phyloP scores from a whole-genome alignment of 2,329 filamentous ascomycete genomes.

The Dactylellina sp. region DNA sequence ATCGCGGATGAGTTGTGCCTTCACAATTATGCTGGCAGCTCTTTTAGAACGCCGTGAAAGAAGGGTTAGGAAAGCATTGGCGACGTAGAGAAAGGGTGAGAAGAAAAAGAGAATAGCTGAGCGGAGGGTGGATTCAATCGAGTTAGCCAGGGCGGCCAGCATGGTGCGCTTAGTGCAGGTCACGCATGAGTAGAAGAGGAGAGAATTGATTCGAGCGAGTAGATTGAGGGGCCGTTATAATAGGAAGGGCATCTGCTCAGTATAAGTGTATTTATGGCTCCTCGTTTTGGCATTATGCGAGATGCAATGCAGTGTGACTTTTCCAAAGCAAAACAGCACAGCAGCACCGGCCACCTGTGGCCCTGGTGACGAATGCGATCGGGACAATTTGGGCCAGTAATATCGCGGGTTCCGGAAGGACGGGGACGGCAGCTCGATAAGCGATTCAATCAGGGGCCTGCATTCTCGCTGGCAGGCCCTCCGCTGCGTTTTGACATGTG shows the following conservation, averaged over 20 bases:
- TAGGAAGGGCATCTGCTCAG: too few relatives aligned
- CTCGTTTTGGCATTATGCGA: not conserved
- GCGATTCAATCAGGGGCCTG: constrained; percentile 40
- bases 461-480: not conserved
- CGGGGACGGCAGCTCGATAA: constrained; percentile 37
- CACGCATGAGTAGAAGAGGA: not conserved
- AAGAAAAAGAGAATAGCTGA: constrained; percentile 37
- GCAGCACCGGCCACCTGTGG: not conserved
- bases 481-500: constrained; percentile 38
- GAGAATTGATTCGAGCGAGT: constrained; percentile 1
- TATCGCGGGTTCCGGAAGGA: constrained; percentile 18
- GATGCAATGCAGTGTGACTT: constrained; percentile 52
- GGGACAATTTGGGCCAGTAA: constrained; percentile 22
- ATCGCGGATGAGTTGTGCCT: constrained; percentile 49
- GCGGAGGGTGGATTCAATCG: constrained; percentile 31
- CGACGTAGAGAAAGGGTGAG: constrained; percentile 37
- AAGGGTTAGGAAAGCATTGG: constrained; percentile 32
- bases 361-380: constrained; percentile 45
- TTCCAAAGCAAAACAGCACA: constrained; percentile 5
- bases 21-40: constrained; percentile 33
- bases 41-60: constrained; percentile 47
- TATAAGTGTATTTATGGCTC: constrained; percentile 11
- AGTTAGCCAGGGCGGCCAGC: constrained; percentile 21
- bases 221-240: too few relatives aligned
- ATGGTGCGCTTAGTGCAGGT: constrained; percentile 5